Evolutionary conservation across 306 rosid genomes (phyloP).

Genomic region (Adenanthera pavonina): DNA sequence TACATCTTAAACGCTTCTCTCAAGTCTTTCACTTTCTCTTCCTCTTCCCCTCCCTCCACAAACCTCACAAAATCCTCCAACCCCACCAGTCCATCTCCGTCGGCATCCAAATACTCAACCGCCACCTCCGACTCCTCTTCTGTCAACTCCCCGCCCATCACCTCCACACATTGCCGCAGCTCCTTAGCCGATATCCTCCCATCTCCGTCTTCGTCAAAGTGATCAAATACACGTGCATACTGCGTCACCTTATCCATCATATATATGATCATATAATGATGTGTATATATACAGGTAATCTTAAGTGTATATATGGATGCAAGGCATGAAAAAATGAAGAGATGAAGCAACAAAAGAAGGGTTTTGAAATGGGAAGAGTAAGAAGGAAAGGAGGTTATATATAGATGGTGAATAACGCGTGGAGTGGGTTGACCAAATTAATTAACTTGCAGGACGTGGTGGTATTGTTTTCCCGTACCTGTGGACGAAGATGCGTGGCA

Average conservation of each 20-base stretch:
- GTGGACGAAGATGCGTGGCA: constrained; percentile 32
- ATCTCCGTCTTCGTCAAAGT: constrained; percentile 71
- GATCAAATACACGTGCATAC: constrained; percentile 64
- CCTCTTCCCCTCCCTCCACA: constrained; percentile 72
- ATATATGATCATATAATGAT: not conserved
- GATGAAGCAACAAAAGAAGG: not conserved
- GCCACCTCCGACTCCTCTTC: constrained; percentile 53
- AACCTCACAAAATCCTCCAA: constrained; percentile 74
- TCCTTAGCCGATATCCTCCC: constrained; percentile 69
- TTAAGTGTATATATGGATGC: not conserved
- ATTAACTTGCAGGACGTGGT: not conserved
- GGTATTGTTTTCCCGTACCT: not conserved
- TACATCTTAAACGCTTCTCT: constrained; percentile 82
- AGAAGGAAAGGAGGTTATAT: not conserved
- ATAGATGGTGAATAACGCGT: not conserved
- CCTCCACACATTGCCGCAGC: constrained; percentile 61
- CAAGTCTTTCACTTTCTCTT: constrained; percentile 67
- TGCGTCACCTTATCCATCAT: constrained; percentile 56
- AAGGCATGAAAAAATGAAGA: not conserved
- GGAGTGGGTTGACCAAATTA: not conserved
- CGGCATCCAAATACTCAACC: constrained; percentile 52
- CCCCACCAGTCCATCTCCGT: constrained; percentile 68
- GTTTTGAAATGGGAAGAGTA: not conserved
- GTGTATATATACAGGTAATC: not conserved
- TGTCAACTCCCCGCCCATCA: constrained; percentile 59